Evolutionary conservation across 495 filamentous ascomycete species (phyloP), one percentile per base, ranked within the genome.

Genomic region (Eremomyces bilateralis): DNA sequence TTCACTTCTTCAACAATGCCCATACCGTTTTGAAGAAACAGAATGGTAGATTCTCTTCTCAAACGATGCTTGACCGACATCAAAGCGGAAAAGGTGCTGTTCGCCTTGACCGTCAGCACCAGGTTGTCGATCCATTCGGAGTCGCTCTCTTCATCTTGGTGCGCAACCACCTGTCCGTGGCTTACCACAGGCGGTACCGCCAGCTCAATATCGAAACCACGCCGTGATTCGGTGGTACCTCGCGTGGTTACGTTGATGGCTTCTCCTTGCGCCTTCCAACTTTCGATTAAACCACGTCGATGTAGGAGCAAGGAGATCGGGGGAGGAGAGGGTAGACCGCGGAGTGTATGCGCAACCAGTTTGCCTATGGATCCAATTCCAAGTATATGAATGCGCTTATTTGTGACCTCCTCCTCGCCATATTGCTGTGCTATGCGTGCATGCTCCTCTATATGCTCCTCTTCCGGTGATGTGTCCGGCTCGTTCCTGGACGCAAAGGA

Each of bases 11-110:
- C 80, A 19, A 82, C 54, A 2, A 75, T 51, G 1, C 84, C 85
- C 58, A 95, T 67, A 3, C 81, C 83, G 31, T 85, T 79, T 34
- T 90, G 77, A 3, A 91, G 46, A 16, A 97, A 67, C 25, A 76
- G 62, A 20, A 97, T 64, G 0, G 83, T 84, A 2, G 81, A 81
- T 11, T 67, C 56, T 3, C 60, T 54, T 21, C 68, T 67, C n/a
- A 97, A 57, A 5, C 81, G 65, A 40, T 79, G 62, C 4, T 51
- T 51, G 28, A 94, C 59, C 1, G 51, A 40, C 18, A 49, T 37
- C 13, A 95, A 46, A 2, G 73, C 71, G 2, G 56, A 42, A 6
- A 70, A 42, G 0, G 69, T 74, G 20, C 65, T 43, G 4, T 62
- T 53, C 0, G 71, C 59, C 41, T 80, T 69, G 8, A 65, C 62